These are phyloP conservation scores for Populus davidiana DNA, from an alignment of 345 rosid species.

Conservation along the genomic window DNA sequence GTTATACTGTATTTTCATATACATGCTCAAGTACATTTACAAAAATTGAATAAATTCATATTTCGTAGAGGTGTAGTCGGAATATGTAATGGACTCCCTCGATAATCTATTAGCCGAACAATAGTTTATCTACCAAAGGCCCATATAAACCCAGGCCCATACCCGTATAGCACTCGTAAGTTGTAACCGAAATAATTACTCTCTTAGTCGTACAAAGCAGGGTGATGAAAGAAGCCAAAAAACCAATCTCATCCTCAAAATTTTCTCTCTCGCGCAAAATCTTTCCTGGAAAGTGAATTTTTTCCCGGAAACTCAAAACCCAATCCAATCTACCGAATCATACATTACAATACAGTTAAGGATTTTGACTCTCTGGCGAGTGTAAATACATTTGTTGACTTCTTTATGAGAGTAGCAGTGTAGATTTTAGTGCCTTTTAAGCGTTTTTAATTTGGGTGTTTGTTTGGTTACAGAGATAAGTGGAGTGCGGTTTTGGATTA, in stretches of 20 bases:
- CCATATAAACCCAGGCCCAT: not conserved
- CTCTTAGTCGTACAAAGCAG: not conserved
- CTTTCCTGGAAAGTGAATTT: not conserved
- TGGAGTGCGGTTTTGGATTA: slow-evolving; percentile 9
- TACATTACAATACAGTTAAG: not conserved
- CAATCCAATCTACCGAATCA: too few species aligned
- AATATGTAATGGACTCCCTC: not conserved
- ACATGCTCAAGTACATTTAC: too few species aligned
- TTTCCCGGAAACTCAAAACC: not conserved
- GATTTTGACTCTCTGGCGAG: slow-evolving; percentile 3
- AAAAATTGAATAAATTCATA: too few species aligned
- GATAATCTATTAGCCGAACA: not conserved
- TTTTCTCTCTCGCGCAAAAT: not conserved
- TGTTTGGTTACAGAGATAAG: not conserved
- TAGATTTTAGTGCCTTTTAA: not conserved
- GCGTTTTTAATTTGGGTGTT: not conserved
- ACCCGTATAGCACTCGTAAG: not conserved
- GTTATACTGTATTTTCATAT: too few species aligned
- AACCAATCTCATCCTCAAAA: not conserved
- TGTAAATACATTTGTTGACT: not conserved
- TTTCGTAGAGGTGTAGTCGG: too few species aligned
- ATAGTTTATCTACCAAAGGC: not conserved
- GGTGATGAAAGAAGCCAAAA: not conserved
- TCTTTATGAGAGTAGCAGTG: not conserved
- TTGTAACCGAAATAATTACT: not conserved